Conservation (phyloP, 164 flowering plant species). For the Vitis labrusca region DNA sequence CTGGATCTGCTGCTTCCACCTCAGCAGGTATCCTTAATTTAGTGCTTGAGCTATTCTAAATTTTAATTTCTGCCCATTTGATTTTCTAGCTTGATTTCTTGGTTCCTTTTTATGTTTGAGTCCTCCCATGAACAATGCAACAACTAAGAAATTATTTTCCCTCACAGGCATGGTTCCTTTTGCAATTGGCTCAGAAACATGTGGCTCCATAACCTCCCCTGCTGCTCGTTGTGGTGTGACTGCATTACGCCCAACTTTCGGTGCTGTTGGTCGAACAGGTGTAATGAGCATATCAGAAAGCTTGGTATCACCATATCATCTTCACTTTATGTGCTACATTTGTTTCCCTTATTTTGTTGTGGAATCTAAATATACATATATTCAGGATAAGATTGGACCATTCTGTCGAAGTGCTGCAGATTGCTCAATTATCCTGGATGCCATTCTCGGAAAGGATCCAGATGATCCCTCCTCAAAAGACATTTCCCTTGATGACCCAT, state of each 20-base stretch:
- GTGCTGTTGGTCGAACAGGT: conserved; percentile 62
- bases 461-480: too few relatives aligned
- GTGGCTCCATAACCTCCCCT: conserved; percentile 85
- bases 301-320: conserved; percentile 45
- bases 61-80: too few relatives aligned
- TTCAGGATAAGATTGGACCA: too few relatives aligned
- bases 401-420: too few relatives aligned
- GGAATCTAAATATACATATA: neutral
- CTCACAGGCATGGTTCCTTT: conserved; percentile 80
- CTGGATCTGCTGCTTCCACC: conserved; percentile 90
- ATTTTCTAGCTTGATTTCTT: too few relatives aligned
- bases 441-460: too few relatives aligned
- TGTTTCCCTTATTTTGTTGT: neutral
- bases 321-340: neutral
- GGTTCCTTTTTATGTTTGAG: too few relatives aligned
- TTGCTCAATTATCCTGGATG: too few relatives aligned
- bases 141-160: too few relatives aligned
- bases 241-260: conserved; percentile 59
- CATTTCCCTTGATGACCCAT: too few relatives aligned
- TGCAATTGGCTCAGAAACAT: conserved; percentile 97
- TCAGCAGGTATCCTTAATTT: conserved; percentile 66
- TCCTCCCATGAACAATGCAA: too few relatives aligned
- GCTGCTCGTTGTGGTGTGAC: conserved; percentile 95
- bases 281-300: conserved; percentile 95
- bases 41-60: too few relatives aligned